These are phyloP conservation scores for Wickerhamiella bombiphila DNA, from an alignment of 805 yeast genomes.

Conservation along the genomic window DNA sequence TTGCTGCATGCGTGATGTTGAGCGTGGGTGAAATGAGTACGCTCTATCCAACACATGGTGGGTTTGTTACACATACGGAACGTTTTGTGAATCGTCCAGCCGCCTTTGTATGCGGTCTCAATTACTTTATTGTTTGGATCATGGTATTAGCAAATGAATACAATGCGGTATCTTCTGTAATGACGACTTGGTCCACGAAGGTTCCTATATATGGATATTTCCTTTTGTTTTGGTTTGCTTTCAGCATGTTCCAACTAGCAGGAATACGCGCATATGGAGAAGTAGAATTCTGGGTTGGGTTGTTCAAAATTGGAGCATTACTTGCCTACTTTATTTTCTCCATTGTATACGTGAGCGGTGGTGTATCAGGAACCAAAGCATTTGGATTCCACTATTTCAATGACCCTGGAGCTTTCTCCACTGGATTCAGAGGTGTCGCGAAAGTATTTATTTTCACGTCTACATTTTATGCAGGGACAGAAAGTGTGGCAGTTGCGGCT, in stretches of 20 bases:
- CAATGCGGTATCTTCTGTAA: constrained; percentile 32
- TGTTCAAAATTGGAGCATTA: constrained; percentile 42
- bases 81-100: constrained; percentile 34
- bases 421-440: constrained; percentile 33
- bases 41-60: constrained; percentile 39
- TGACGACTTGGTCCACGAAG: constrained; percentile 32
- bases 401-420: constrained; percentile 33
- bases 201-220: constrained; percentile 35
- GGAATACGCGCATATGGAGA: constrained; percentile 47
- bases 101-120: constrained; percentile 35
- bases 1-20: constrained; percentile 40
- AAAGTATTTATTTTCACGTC: constrained; percentile 42
- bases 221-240: constrained; percentile 37
- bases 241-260: constrained; percentile 32
- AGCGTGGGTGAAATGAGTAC: constrained; percentile 43
- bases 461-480: constrained; percentile 46
- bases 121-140: constrained; percentile 37
- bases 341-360: constrained; percentile 42
- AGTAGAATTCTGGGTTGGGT: constrained; percentile 46
- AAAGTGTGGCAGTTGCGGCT: constrained; percentile 48
- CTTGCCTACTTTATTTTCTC: constrained; percentile 42
- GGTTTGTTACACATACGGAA: constrained; percentile 34
- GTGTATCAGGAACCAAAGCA: constrained; percentile 35
- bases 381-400: constrained; percentile 49
- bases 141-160: constrained; percentile 36